Conservation (phyloP, 306 rosid genomes). For the Lathyrus aphaca region DNA sequence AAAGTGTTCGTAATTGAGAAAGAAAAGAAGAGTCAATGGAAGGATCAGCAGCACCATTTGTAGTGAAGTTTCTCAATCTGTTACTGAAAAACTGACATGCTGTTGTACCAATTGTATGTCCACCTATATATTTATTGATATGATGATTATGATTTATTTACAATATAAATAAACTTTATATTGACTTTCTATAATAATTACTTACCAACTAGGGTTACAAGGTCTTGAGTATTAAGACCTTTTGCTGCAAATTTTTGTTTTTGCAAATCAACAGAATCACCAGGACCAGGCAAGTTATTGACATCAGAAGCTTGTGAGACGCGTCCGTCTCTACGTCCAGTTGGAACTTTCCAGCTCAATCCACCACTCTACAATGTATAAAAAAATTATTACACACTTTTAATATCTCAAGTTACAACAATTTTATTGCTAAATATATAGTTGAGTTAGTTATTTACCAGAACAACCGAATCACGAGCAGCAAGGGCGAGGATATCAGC, state of each 20-base stretch:
- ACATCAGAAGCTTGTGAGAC: slow-evolving; percentile 58
- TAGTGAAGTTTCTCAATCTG: slow-evolving; percentile 59
- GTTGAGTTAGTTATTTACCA: no score
- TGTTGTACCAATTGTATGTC: slow-evolving; percentile 68
- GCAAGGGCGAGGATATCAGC: no score
- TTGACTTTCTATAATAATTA: no score
- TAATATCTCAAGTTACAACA: no score
- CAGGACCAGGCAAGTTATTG: slow-evolving; percentile 39
- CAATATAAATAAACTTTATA: no score
- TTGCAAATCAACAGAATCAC: slow-evolving; percentile 47
- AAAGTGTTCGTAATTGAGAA: slow-evolving; percentile 46
- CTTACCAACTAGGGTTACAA: slow-evolving; percentile 70
- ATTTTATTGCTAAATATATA: no score
- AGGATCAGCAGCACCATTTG: slow-evolving; percentile 54
- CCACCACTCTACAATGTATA: slow-evolving; percentile 53
- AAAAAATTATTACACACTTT: no score
- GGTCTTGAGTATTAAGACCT: slow-evolving; percentile 63
- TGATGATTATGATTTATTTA: no score
- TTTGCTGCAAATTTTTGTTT: slow-evolving; percentile 45
- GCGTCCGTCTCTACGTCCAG: slow-evolving; percentile 63
- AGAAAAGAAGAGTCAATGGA: slow-evolving; percentile 52
- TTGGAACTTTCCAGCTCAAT: slow-evolving; percentile 53
- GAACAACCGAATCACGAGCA: no score
- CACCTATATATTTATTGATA: no score
- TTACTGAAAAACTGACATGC: slow-evolving; percentile 52